These are phyloP conservation scores for Talaromyces sp. DNA, from an alignment of 2,329 filamentous ascomycete species.

Conservation along the genomic window DNA sequence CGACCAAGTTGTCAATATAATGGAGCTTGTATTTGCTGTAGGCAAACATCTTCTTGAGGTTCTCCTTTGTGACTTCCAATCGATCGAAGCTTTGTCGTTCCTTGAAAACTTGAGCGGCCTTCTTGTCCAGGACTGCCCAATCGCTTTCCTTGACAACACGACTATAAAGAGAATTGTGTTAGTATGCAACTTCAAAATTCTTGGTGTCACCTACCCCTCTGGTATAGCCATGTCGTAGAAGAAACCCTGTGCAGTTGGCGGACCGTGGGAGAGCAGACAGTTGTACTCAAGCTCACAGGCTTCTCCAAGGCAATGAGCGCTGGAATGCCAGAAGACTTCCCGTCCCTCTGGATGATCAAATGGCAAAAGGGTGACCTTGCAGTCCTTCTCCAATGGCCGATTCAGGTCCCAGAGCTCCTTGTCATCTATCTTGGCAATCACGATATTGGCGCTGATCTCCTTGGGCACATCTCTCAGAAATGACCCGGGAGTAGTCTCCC, in stretches of 20 bases:
- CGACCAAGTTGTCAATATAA: slow-evolving; percentile 92
- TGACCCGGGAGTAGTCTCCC: slow-evolving; percentile 86
- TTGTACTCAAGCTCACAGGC: slow-evolving; percentile 85
- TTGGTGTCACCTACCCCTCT: slow-evolving; percentile 45
- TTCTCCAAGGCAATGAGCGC: slow-evolving; percentile 92
- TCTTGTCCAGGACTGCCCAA: slow-evolving; percentile 77
- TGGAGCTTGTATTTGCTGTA: slow-evolving; percentile 99
- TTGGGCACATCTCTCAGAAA: slow-evolving; percentile 75
- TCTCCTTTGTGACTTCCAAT: slow-evolving; percentile 79
- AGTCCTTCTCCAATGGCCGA: slow-evolving; percentile 80
- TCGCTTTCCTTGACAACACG: slow-evolving; percentile 66
- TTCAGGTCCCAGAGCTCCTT: slow-evolving; percentile 85
- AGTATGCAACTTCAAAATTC: background rate
- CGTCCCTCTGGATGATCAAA: slow-evolving; percentile 75
- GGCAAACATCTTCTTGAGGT: slow-evolving; percentile 91
- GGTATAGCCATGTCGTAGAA: slow-evolving; percentile 95
- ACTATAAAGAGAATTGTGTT: slow-evolving; percentile 29
- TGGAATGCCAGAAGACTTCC: slow-evolving; percentile 97
- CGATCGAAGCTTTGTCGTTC: slow-evolving; percentile 95
- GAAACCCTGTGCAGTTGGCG: slow-evolving; percentile 85
- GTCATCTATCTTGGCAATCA: slow-evolving; percentile 80
- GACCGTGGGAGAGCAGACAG: slow-evolving; percentile 88
- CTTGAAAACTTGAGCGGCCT: slow-evolving; percentile 81
- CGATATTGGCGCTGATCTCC: slow-evolving; percentile 72
- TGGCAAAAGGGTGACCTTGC: slow-evolving; percentile 75